Base-by-base conservation (phyloP, 2,329 filamentous ascomycete species). In the Fusarium compactum region DNA sequence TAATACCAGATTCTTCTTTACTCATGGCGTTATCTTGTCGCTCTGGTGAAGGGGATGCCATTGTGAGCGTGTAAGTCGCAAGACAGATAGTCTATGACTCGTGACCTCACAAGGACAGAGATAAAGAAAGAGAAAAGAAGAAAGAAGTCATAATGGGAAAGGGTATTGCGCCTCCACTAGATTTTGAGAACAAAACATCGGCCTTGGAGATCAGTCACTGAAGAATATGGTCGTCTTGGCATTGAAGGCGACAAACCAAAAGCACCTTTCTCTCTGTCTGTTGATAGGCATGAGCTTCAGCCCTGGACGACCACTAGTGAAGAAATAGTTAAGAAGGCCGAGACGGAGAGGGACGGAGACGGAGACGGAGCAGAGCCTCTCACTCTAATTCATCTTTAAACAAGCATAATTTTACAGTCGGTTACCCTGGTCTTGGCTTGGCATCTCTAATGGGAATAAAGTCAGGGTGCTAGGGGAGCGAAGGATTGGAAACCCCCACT, bases 331-430 rank as follows among this genome's bases (percentile, higher is more conserved):
- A 43, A 32, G 46, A 41, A 47, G 14, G 41, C 30, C 34, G 41
- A 54, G 48, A 29, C 59, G 57, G 55, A 56, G 41, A 62, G 38
- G 53, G 46, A 29, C 59, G 57, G 52, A 56, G 34, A 62, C 58
- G 40, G 61, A 57, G 53, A 41, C 50, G 65, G 57, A 41, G 54
- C 51, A 59, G 61, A 69, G 59, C 59, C 59, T 58, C 57, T 57
- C 44, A 40, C 53, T 57, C 51, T 54, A 54, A 34, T 54, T 51
- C 25, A 25, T 44, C 25, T 43, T 52, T 30, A 62, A 67, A 65
- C 68, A 74, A 70, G 69, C 71, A 73, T 74, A 50, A 55, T 61
- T 60, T 60, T 45, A 64, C 48, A 44, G 48, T 48, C n/a, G 20
- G 16, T 40, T 24, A 54, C 29, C 58, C 52, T 45, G 22, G 25